phyloP scores from a whole-genome alignment of 2,329 filamentous ascomycete genomes.

The Cordyceps militaris region DNA sequence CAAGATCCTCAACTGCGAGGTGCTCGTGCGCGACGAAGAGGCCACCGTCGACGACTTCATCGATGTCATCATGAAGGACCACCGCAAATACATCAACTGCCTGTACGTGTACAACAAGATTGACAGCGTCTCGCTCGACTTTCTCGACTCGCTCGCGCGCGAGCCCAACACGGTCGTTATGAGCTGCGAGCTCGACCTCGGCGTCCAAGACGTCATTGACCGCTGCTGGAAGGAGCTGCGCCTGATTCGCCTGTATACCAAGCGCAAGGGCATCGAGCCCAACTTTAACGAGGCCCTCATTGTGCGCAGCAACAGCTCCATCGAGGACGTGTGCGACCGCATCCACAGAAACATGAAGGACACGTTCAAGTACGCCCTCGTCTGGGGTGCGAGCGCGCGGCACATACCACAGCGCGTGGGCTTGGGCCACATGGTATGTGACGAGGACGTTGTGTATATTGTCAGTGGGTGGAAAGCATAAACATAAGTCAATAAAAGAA shows the following conservation, averaged over 20 bases:
- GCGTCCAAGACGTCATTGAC: slow-evolving; percentile 88
- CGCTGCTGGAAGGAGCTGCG: slow-evolving; percentile 89
- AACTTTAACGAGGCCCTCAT: slow-evolving; percentile 89
- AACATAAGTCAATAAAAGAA: slow-evolving; percentile 3
- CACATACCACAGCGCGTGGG: slow-evolving; percentile 94
- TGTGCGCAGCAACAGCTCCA: slow-evolving; percentile 76
- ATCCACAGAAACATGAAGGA: slow-evolving; percentile 94
- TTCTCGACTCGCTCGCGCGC: slow-evolving; percentile 82
- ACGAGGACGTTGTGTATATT: slow-evolving; percentile 64
- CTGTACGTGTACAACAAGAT: slow-evolving; percentile 99
- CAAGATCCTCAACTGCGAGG: slow-evolving; percentile 97
- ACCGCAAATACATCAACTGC: slow-evolving; percentile 91
- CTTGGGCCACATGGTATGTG: slow-evolving; percentile 67
- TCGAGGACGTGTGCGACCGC: slow-evolving; percentile 95
- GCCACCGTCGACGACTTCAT: slow-evolving; percentile 97
- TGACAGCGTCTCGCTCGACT: slow-evolving; percentile 87
- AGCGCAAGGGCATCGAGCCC: slow-evolving; percentile 86
- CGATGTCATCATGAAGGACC: slow-evolving; percentile 98
- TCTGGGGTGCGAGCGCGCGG: slow-evolving; percentile 94
- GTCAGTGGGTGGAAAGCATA: slow-evolving; percentile 58
- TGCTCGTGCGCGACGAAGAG: slow-evolving; percentile 89
- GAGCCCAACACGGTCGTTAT: slow-evolving; percentile 95
- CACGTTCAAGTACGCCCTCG: slow-evolving; percentile 96
- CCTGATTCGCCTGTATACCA: slow-evolving; percentile 91
- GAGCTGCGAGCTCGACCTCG: slow-evolving; percentile 93